Evolutionary conservation across 805 yeast species (phyloP).

Genomic region (Lachancea sp.): DNA sequence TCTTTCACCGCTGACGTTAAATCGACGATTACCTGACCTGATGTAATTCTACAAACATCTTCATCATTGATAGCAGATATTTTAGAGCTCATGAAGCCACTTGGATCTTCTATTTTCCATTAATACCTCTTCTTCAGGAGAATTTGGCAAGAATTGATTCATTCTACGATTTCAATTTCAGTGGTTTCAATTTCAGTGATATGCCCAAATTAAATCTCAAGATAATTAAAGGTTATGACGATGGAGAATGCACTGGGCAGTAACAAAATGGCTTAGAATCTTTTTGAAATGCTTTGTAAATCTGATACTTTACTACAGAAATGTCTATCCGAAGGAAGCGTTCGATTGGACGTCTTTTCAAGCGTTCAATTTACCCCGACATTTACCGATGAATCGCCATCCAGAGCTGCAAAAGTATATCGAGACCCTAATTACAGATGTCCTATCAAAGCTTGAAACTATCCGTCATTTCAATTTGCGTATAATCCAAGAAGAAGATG

Average conservation of each 20-base stretch:
- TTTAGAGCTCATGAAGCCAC: slow-evolving; percentile 10
- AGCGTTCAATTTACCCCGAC: slow-evolving; percentile 38
- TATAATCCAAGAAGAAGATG: slow-evolving; percentile 18
- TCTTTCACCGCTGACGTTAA: slow-evolving; percentile 76
- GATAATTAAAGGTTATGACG: neutral
- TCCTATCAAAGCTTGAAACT: slow-evolving; percentile 22
- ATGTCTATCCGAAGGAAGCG: slow-evolving; percentile 34
- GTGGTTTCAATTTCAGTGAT: neutral
- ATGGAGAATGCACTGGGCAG: slow-evolving; percentile 19
- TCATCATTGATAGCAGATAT: slow-evolving; percentile 36
- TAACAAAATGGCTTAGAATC: slow-evolving; percentile 26
- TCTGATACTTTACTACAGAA: slow-evolving; percentile 33
- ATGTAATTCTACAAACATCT: slow-evolving; percentile 73
- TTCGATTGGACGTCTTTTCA: slow-evolving; percentile 34
- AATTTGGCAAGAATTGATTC: neutral
- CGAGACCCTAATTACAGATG: slow-evolving; percentile 29
- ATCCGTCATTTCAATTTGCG: slow-evolving; percentile 22
- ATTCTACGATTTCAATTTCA: neutral
- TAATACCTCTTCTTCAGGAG: neutral
- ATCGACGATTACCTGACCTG: slow-evolving; percentile 89
- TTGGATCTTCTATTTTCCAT: neutral
- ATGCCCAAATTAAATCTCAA: no score
- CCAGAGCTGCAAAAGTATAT: slow-evolving; percentile 39
- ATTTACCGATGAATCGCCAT: slow-evolving; percentile 41
- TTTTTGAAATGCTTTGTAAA: slow-evolving; percentile 36